These are phyloP conservation scores for Bonia amplexicaulis DNA, from an alignment of 176 grass and related monocot genomes.

Conservation along the genomic window DNA sequence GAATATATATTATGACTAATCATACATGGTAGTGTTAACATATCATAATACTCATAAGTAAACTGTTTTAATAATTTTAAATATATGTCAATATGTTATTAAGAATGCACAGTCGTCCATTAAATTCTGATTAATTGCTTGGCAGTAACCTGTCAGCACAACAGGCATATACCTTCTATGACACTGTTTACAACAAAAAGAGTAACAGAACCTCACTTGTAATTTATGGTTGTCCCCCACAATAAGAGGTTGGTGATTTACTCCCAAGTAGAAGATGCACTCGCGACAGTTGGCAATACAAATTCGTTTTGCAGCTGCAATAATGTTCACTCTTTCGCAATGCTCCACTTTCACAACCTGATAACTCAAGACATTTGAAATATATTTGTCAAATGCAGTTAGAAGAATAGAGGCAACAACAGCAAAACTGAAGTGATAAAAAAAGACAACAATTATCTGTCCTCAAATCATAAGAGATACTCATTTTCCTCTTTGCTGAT, in stretches of 20 bases:
- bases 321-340: constrained; percentile 95
- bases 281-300: constrained; percentile 95
- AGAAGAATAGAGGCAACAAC: not conserved
- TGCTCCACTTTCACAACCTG: constrained; percentile 95
- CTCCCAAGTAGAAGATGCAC: constrained; percentile 88
- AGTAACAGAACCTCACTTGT: constrained; percentile 50
- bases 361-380: constrained; percentile 19
- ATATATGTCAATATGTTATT: not conserved
- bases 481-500: not conserved
- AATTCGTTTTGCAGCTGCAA: constrained; percentile 84
- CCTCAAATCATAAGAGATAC: not conserved
- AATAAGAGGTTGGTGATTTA: constrained; percentile 85
- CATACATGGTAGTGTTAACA: not conserved
- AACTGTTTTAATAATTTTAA: not conserved
- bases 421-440: not conserved
- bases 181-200: constrained; percentile 28
- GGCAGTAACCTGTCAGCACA: not conserved
- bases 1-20: not conserved
- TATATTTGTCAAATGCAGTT: constrained; percentile 8
- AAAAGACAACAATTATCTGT: not conserved
- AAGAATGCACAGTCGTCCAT: not conserved
- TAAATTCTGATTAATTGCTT: not conserved
- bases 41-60: not conserved
- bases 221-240: constrained; percentile 98
- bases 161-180: not conserved